A percentile compares a stretch with the other conserved stretches of the same genome.
These are phyloP conservation scores for Juglanconis juglandina DNA, from an alignment of 2,329 filamentous ascomycete genomes.

Conservation along the genomic window DNA sequence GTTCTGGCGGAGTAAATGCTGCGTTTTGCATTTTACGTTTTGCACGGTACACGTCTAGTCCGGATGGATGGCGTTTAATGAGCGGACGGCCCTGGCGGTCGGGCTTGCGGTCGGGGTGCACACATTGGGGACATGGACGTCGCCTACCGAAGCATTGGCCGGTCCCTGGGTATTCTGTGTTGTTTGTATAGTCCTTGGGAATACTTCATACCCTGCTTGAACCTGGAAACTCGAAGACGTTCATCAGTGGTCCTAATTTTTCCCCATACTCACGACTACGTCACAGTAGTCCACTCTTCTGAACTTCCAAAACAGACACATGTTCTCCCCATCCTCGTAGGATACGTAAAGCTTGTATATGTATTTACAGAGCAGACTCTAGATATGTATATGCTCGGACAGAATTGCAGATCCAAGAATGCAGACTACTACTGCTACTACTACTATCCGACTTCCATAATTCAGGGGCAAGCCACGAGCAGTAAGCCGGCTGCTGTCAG, in stretches of 20 bases:
- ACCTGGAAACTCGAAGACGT: background rate
- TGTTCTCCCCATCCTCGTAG: too few species aligned
- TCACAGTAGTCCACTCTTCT: too few species aligned
- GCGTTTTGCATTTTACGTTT: background rate
- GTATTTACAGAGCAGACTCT: too few species aligned
- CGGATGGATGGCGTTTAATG: background rate
- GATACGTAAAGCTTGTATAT: too few species aligned
- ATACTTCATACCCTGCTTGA: background rate
- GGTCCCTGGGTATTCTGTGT: background rate
- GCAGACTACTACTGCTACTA: background rate
- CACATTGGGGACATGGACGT: background rate
- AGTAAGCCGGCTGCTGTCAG: background rate
- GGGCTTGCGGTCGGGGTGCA: background rate
- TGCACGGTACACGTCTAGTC: background rate
- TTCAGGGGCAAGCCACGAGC: conserved; percentile 4
- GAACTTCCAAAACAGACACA: too few species aligned
- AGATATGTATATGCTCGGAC: too few species aligned
- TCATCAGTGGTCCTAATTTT: background rate
- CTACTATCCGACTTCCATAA: background rate
- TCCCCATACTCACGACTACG: too few species aligned
- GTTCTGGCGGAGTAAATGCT: conserved; percentile 67
- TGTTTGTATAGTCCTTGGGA: background rate
- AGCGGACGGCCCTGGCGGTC: background rate
- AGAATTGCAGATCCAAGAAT: too few species aligned
- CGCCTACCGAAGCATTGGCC: background rate